Percentiles rank a stretch among this genome's conserved stretches.
Conservation (phyloP, 139 green algal species). For the Microglena sp. region DNA sequence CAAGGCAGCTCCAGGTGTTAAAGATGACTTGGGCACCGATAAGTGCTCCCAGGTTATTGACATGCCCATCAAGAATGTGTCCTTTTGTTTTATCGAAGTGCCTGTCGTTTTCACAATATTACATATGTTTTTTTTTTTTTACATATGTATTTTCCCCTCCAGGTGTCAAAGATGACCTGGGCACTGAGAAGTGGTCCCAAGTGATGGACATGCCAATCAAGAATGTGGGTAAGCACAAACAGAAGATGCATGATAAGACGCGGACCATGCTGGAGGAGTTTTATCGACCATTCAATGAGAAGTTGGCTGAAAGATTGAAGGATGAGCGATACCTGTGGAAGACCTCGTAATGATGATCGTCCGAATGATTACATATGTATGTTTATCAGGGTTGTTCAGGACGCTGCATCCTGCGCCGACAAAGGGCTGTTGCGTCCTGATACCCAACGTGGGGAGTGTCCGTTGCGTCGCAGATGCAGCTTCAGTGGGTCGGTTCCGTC, state of each 20-base stretch:
- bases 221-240: conserved; percentile 14
- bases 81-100: not conserved
- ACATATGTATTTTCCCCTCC: not conserved
- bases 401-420: too few relatives aligned
- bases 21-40: too few relatives aligned
- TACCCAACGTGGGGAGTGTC: too few relatives aligned
- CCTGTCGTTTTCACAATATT: not conserved
- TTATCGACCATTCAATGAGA: conserved; percentile 19
- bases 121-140: not conserved
- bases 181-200: not conserved
- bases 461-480: too few relatives aligned
- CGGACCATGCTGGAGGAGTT: conserved; percentile 15
- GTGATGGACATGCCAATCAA: conserved; percentile 9
- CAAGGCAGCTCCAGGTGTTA: too few relatives aligned
- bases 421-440: too few relatives aligned
- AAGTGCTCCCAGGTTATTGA: not conserved
- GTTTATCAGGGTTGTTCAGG: too few relatives aligned
- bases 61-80: not conserved
- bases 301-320: conserved; percentile 4
- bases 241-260: conserved; percentile 9
- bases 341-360: too few relatives aligned
- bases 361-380: too few relatives aligned
- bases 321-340: conserved; percentile 19
- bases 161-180: conserved; percentile 2
- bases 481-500: too few relatives aligned